A percentile compares a stretch with the other conserved stretches of the same genome.
Conservation (phyloP, 768 basidiomycete species). For the Lactifluus pinguis region DNA sequence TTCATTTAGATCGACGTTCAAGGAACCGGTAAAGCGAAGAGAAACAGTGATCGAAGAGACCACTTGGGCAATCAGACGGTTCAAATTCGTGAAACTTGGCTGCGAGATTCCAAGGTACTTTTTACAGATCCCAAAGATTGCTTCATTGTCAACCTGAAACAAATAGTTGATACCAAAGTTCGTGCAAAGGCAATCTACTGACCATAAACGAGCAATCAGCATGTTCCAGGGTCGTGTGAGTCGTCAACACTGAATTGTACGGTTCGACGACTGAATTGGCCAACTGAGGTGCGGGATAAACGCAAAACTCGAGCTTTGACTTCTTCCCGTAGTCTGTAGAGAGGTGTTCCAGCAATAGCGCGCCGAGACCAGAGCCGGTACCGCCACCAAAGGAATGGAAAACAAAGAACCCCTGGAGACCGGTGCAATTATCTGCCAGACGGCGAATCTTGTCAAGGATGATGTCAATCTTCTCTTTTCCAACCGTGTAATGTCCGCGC, state of each 20-base stretch:
- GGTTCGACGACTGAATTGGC: constrained; percentile 97
- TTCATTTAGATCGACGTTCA: constrained; percentile 47
- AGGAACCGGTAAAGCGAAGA: constrained; percentile 54
- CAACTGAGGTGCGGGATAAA: constrained; percentile 90
- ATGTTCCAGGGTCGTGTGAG: constrained; percentile 98
- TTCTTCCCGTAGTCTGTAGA: constrained; percentile 78
- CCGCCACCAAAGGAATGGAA: constrained; percentile 99
- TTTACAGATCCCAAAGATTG: constrained; percentile 57
- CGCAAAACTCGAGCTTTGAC: constrained; percentile 71
- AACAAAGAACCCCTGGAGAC: constrained; percentile 99
- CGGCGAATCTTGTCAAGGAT: constrained; percentile 97
- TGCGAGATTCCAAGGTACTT: constrained; percentile 46
- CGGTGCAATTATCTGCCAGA: constrained; percentile 94
- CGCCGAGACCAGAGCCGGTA: constrained; percentile 98
- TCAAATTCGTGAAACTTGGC: constrained; percentile 55
- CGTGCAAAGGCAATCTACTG: constrained; percentile 85
- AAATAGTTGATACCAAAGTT: constrained; percentile 24
- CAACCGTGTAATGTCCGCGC: constrained; percentile 97
- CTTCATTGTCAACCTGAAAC: constrained; percentile 47
- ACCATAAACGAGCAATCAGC: constrained; percentile 47
- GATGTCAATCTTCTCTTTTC: constrained; percentile 94
- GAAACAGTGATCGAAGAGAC: constrained; percentile 37
- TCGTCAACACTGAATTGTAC: constrained; percentile 96
- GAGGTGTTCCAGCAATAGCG: constrained; percentile 91
- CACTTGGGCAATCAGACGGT: constrained; percentile 59